A percentile compares a stretch with the other conserved stretches of the same genome.
phyloP scores from a whole-genome alignment of 2,329 filamentous ascomycete genomes.

The Colletotrichum sp. region DNA sequence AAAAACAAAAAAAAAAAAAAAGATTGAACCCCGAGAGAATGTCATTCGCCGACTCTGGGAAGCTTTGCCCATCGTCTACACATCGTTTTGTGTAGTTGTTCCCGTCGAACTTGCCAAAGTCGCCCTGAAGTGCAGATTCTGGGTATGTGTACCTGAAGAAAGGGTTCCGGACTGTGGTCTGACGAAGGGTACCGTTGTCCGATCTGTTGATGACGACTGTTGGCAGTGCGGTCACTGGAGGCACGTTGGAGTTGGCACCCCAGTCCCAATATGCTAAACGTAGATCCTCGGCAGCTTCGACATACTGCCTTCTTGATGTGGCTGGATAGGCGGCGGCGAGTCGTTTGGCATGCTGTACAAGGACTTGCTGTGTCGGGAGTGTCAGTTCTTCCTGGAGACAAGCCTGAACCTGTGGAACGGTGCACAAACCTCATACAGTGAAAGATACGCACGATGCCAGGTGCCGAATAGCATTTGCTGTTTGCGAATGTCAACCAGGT shows the following conservation, averaged over 20 bases:
- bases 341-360: conserved; percentile 27
- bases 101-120: conserved; percentile 37
- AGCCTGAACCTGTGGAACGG: conserved; percentile 4
- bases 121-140: conserved; percentile 36
- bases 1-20: not conserved
- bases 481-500: conserved; percentile 44
- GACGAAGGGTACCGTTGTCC: conserved; percentile 29
- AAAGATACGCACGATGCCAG: conserved; percentile 24
- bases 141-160: conserved; percentile 58
- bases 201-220: conserved; percentile 47
- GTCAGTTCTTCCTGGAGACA: not conserved
- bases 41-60: conserved; percentile 43
- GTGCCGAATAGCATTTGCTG: conserved; percentile 33
- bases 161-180: conserved; percentile 52
- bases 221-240: conserved; percentile 39
- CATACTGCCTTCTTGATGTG: conserved; percentile 34
- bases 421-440: conserved; percentile 32
- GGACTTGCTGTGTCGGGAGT: conserved; percentile 25
- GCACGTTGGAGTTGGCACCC: conserved; percentile 48
- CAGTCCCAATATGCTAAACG: conserved; percentile 63
- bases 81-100: conserved; percentile 12
- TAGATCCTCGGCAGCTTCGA: conserved; percentile 48
- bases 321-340: conserved; percentile 23
- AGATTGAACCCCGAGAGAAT: conserved; percentile 33
- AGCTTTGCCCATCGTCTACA: conserved; percentile 29